phyloP scores from a whole-genome alignment of 129 eudicot genomes.

The sunflower (Helianthus annuus) region HanXRQr2.0-SUNRISE NC_035433.2:9882109-9882608 shows the following conservation, averaged over 20 bases:
- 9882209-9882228: too few species aligned
- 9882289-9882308: constrained; percentile 22
- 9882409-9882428: constrained; percentile 38
- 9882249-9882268: constrained; percentile 4
- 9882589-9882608: background rate
- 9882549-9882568: background rate
- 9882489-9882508: constrained; percentile 6
- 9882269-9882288: constrained; percentile 18
- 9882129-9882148: too few species aligned
- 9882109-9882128: too few species aligned
- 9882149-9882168: too few species aligned
- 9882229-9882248: background rate
- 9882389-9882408: constrained; percentile 25
- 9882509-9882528: background rate
- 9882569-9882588: background rate
- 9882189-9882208: too few species aligned
- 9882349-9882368: constrained; percentile 14
- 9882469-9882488: constrained; percentile 35
- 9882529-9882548: constrained; percentile 6
- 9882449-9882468: constrained; percentile 26
- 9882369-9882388: constrained; percentile 32
- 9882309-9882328: constrained; percentile 23
- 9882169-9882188: too few species aligned
- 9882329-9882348: constrained; percentile 42
- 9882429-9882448: constrained; percentile 44